phyloP scores from a whole-genome alignment of 2,329 filamentous ascomycete species.

The Talaromyces verruculosus region DNA sequence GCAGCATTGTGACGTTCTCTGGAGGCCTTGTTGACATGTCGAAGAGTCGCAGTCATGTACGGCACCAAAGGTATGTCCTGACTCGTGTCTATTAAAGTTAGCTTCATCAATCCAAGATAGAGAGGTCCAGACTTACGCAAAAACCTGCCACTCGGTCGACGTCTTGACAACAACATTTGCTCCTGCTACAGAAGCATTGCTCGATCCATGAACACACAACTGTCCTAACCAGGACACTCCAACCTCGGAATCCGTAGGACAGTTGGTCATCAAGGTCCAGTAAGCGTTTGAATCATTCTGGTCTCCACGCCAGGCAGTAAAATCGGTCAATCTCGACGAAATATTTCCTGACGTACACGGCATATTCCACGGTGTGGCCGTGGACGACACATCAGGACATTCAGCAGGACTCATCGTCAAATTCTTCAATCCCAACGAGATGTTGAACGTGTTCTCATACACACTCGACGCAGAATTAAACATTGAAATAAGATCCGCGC shows the following conservation, averaged over 20 bases:
- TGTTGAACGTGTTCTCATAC: slow-evolving; percentile 91
- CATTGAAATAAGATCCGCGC: slow-evolving; percentile 73
- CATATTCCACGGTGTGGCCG: slow-evolving; percentile 79
- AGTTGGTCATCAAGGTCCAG: slow-evolving; percentile 85
- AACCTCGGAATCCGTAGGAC: slow-evolving; percentile 78
- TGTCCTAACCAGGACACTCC: slow-evolving; percentile 92
- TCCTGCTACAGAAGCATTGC: slow-evolving; percentile 63
- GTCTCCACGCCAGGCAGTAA: slow-evolving; percentile 82
- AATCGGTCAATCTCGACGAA: slow-evolving; percentile 76
- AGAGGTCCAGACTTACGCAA: slow-evolving; percentile 56
- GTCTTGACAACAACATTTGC: slow-evolving; percentile 89
- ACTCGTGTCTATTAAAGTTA: slow-evolving; percentile 62
- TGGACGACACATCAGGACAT: slow-evolving; percentile 69
- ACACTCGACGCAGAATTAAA: slow-evolving; percentile 85
- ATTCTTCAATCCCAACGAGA: slow-evolving; percentile 86
- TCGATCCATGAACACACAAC: slow-evolving; percentile 64
- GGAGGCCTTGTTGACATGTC: slow-evolving; percentile 66
- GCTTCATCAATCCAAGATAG: background rate
- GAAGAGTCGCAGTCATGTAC: slow-evolving; percentile 81
- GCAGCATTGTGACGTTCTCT: slow-evolving; percentile 71
- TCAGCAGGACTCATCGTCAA: slow-evolving; percentile 68
- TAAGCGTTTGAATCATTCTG: slow-evolving; percentile 80
- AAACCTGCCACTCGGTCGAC: slow-evolving; percentile 86
- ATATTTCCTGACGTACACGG: slow-evolving; percentile 63
- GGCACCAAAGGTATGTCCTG: slow-evolving; percentile 90